Base-by-base conservation (phyloP, 2,329 filamentous ascomycete species). In the Claviceps sp. region DNA sequence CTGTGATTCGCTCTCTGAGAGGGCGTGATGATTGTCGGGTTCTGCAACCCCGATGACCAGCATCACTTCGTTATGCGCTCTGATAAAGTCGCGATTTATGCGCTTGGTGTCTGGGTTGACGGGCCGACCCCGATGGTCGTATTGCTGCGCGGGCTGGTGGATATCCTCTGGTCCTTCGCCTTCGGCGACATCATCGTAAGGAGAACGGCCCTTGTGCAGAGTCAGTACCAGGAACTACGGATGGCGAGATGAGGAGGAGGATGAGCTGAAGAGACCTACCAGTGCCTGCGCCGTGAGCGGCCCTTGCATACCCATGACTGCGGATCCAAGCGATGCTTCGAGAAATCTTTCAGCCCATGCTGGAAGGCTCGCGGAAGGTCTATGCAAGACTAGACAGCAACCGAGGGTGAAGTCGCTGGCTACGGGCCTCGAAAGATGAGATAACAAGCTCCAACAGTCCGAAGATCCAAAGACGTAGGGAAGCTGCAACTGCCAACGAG, bases 1-100 rank as follows among this genome's bases (percentile, higher is more conserved):
- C n/a, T 70, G 65, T 2, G 66, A 63, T 42, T 73, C 70, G 6
- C 64, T 61, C 49, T 73, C 68, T 5, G 67, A 65, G 4, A 69
- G 67, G 22, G 65, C 61, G 4, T 59, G 59, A 7, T 65, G 64
- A 49, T 72, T 73, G 50, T 81, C 78, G 14, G 77, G 75, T 58
- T 82, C 78, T 8, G 78, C 78, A 4, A 81, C 78, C 5, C 78
- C 78, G 41, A 82, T 81, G 9, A 80, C 77, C 18, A 74, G 70
- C 78, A 82, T 82, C 3, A 82, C 78, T 56, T 82, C 78, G 56
- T 82, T 82, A 58, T 82, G 78, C 9, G 78, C 73, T 49, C 78
- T 71, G 26, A 82, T 76, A 36, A 81, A 72, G 53, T 78, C 74
- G 48, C 73, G 71, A 56, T 79, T 80, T 55, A 79, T 72, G 13